Percentiles rank a stretch among this genome's conserved stretches.
Conservation (phyloP, 2,329 filamentous ascomycete species). For the Lecanosticta acicola region DNA sequence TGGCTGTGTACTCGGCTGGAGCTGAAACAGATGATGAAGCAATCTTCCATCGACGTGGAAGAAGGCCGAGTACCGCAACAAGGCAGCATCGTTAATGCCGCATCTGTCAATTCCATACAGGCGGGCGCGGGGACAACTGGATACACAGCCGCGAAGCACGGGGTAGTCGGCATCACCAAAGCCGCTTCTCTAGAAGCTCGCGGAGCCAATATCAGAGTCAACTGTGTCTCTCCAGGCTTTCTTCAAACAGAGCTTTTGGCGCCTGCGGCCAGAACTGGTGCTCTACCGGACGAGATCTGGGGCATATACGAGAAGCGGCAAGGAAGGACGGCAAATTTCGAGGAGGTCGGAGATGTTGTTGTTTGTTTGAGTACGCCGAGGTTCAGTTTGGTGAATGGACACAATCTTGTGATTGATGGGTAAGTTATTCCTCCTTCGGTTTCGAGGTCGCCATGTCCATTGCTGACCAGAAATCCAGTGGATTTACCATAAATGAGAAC, state of each 20-base stretch:
- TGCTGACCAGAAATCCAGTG: slow-evolving; percentile 4
- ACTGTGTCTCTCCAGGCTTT: slow-evolving; percentile 32
- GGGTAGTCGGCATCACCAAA: slow-evolving; percentile 39
- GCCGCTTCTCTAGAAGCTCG: slow-evolving; percentile 31
- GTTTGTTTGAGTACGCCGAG: slow-evolving; percentile 25
- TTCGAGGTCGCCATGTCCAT: not conserved
- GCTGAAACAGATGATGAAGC: slow-evolving; percentile 39
- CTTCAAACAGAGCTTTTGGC: slow-evolving; percentile 22
- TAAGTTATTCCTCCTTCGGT: not conserved
- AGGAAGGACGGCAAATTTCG: slow-evolving; percentile 18
- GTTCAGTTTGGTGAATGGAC: slow-evolving; percentile 24
- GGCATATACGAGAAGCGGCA: slow-evolving; percentile 20
- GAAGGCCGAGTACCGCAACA: slow-evolving; percentile 21
- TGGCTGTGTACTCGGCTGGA: slow-evolving; percentile 37
- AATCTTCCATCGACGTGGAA: slow-evolving; percentile 23
- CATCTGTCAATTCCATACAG: slow-evolving; percentile 35
- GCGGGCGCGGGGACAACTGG: slow-evolving; percentile 33
- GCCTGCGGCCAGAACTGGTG: slow-evolving; percentile 10
- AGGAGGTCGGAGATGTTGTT: slow-evolving; percentile 26
- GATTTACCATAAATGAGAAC: slow-evolving; percentile 25
- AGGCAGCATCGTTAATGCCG: slow-evolving; percentile 38
- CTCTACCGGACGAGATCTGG: slow-evolving; percentile 13
- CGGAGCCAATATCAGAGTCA: slow-evolving; percentile 31
- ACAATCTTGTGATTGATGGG: slow-evolving; percentile 22
- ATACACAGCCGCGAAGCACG: slow-evolving; percentile 39